Conservation (phyloP, 306 rosid genomes). For the Quercus bicolor region DNA sequence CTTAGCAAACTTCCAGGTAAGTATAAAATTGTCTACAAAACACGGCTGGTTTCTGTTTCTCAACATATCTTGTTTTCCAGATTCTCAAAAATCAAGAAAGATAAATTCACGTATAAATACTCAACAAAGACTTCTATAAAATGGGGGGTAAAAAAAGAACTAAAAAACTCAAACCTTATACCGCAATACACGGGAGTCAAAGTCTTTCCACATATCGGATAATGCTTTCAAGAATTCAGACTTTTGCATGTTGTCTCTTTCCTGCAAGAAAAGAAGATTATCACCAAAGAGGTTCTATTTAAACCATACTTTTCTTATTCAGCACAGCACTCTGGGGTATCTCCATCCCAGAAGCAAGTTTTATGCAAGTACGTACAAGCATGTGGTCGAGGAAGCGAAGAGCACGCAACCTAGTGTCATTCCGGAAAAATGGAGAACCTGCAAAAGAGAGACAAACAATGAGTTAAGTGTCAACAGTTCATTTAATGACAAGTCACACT, state of each 20-base stretch:
- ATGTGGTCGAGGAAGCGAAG: slow-evolving; percentile 97
- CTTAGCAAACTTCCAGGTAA: background rate
- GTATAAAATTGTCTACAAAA: background rate
- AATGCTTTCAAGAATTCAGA: slow-evolving; percentile 93
- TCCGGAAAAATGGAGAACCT: slow-evolving; percentile 90
- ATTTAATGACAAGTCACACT: background rate
- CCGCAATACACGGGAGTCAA: slow-evolving; percentile 91
- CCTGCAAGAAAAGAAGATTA: slow-evolving; percentile 52
- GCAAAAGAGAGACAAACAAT: slow-evolving; percentile 23
- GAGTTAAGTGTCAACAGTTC: background rate
- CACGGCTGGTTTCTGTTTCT: too few relatives aligned
- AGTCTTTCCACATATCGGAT: slow-evolving; percentile 99
- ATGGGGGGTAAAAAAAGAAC: background rate
- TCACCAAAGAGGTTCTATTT: slow-evolving; percentile 15
- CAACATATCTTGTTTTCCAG: too few relatives aligned
- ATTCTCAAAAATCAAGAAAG: background rate
- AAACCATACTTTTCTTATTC: background rate
- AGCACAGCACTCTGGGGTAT: slow-evolving; percentile 9
- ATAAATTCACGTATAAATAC: background rate
- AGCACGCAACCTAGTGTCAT: slow-evolving; percentile 98
- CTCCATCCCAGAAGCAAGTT: slow-evolving; percentile 11
- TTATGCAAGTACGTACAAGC: slow-evolving; percentile 71
- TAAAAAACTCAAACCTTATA: slow-evolving; percentile 69
- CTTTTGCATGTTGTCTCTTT: slow-evolving; percentile 99
- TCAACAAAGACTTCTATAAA: background rate